Percentiles rank a stretch among this genome's conserved stretches.
These are phyloP conservation scores for Metschnikowia bowlesiae DNA, from an alignment of 805 yeast genomes.

Conservation along the genomic window DNA sequence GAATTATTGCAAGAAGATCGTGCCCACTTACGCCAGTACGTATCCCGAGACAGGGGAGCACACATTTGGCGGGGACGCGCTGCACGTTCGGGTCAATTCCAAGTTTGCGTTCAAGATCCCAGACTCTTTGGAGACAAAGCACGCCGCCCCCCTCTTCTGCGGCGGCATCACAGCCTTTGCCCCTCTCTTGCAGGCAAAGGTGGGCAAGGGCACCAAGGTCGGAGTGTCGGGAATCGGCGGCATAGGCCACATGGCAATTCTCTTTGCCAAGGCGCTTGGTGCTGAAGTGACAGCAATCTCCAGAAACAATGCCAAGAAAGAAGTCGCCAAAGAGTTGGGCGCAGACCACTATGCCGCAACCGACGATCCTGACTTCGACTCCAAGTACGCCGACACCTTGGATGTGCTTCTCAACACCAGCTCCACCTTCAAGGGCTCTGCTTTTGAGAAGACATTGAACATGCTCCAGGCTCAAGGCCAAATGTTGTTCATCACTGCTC, in stretches of 20 bases:
- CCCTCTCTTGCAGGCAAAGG: conserved; percentile 11
- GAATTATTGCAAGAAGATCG: conserved; percentile 8
- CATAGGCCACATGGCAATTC: conserved; percentile 58
- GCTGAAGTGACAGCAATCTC: conserved; percentile 57
- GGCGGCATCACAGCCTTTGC: conserved; percentile 16
- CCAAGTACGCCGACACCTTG: conserved; percentile 5
- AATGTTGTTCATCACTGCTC: conserved; percentile 11
- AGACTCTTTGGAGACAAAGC: conserved; percentile 4
- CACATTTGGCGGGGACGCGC: conserved; percentile 9
- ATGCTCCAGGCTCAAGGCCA: conserved; percentile 9
- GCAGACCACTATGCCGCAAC: conserved; percentile 36
- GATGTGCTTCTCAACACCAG: conserved; percentile 12
- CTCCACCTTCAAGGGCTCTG: conserved; percentile 12
- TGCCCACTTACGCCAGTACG: conserved; percentile 5
- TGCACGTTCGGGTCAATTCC: conserved; percentile 9
- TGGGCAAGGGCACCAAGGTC: conserved; percentile 32
- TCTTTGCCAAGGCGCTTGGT: conserved; percentile 56
- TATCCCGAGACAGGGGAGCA: conserved; percentile 7
- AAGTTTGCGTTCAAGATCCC: conserved; percentile 11
- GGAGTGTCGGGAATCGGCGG: conserved; percentile 65
- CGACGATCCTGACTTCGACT: conserved; percentile 17
- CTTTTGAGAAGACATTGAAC: conserved; percentile 6
- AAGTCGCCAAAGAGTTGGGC: conserved; percentile 49
- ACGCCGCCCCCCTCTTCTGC: conserved; percentile 14
- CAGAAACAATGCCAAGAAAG: conserved; percentile 45